Evolutionary conservation across 352 stramenopile genomes (phyloP).

Genomic region (Globisporangium paroecandrum): DNA sequence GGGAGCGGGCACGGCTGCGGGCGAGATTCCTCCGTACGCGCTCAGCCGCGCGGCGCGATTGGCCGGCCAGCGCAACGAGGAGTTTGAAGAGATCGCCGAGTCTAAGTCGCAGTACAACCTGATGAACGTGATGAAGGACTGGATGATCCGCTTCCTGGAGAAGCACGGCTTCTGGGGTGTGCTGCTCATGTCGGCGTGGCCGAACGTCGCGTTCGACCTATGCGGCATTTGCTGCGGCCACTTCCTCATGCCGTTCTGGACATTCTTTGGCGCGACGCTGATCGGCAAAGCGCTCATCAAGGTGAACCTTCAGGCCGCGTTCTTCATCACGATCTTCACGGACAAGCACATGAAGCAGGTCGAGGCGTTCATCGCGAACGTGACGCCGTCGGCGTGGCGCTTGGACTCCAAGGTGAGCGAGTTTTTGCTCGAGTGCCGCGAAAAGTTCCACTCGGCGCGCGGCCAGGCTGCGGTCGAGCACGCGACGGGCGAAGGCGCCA

Average conservation of each 20-base stretch:
- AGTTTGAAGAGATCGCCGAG: slow-evolving; percentile 87
- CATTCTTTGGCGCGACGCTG: slow-evolving; percentile 93
- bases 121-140: slow-evolving; percentile 90
- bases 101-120: slow-evolving; percentile 84
- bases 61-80: slow-evolving; percentile 82
- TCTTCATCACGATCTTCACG: slow-evolving; percentile 91
- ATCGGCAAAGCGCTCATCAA: slow-evolving; percentile 94
- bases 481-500: slow-evolving; percentile 36
- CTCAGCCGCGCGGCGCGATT: slow-evolving; percentile 85
- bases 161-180: slow-evolving; percentile 92
- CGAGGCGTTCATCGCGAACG: slow-evolving; percentile 75
- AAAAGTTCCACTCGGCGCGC: slow-evolving; percentile 84
- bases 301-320: slow-evolving; percentile 87
- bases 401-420: slow-evolving; percentile 80
- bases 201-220: slow-evolving; percentile 94
- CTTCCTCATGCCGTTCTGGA: slow-evolving; percentile 94
- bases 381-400: slow-evolving; percentile 69
- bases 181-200: slow-evolving; percentile 92
- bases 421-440: slow-evolving; percentile 80
- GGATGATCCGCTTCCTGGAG: slow-evolving; percentile 92
- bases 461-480: slow-evolving; percentile 57
- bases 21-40: slow-evolving; percentile 93
- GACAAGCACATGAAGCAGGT: slow-evolving; percentile 81
- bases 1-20: slow-evolving; percentile 90
- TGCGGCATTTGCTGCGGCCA: slow-evolving; percentile 94